Percentiles rank a stretch among this genome's conserved stretches.
Evolutionary conservation across 148 eudicot genomes (phyloP).

Genomic region (Vaccinium macrocarpon): DNA sequence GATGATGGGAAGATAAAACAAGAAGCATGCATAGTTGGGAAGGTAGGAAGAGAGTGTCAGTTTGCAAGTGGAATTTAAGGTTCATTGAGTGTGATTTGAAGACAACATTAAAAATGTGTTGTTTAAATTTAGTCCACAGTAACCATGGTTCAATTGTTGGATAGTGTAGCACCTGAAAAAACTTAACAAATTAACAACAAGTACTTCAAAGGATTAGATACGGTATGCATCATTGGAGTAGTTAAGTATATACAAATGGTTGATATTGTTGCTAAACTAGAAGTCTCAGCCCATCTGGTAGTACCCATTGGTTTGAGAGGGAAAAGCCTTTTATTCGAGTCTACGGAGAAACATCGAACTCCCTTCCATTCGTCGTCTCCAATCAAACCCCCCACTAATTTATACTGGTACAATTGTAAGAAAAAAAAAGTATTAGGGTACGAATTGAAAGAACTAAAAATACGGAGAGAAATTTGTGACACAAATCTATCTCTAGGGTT

Average conservation of each 20-base stretch:
- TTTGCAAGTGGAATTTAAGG: not conserved
- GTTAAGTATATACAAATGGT: not conserved
- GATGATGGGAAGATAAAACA: not conserved
- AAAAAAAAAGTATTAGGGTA: not conserved
- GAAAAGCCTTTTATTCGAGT: too few species aligned
- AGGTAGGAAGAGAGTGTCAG: not conserved
- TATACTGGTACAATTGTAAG: too few species aligned
- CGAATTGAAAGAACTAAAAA: not conserved
- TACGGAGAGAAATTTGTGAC: not conserved
- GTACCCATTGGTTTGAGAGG: too few species aligned
- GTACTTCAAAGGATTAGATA: not conserved
- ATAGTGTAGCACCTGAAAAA: not conserved
- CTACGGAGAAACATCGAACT: too few species aligned
- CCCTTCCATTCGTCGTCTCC: too few species aligned
- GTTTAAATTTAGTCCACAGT: too few species aligned
- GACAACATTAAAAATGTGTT: too few species aligned
- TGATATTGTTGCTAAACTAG: not conserved
- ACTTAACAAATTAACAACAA: not conserved
- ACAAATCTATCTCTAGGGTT: not conserved
- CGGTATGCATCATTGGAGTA: too few species aligned
- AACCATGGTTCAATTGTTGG: not conserved
- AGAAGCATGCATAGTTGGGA: not conserved
- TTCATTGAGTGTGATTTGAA: too few species aligned
- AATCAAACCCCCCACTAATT: too few species aligned
- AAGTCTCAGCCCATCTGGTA: too few species aligned